Base-by-base conservation (phyloP, 2,329 filamentous ascomycete genomes). In the Triangularia verruculosa region DNA sequence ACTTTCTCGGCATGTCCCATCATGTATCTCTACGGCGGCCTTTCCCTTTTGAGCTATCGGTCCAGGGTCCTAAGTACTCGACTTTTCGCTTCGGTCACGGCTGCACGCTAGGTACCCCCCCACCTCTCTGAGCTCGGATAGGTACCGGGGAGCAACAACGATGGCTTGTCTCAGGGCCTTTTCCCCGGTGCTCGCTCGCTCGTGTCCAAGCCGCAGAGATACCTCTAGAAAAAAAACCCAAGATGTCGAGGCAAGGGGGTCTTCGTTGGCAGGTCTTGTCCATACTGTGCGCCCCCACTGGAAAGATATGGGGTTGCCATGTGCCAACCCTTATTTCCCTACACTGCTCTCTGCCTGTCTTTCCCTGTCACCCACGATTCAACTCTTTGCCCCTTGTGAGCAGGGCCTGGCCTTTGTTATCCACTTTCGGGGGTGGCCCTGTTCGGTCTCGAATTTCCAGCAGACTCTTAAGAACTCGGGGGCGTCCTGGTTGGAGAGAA, bases 1-100 rank as follows among this genome's bases (percentile, higher is more conserved):
- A 57, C 64, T 56, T 62, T 68, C 54, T 57, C 24, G 66, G 30
- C 64, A 57, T 67, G 69, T 69, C 64, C 64, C 67, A 65, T 62
- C 61, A 62, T 39, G 64, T 66, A 64, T 47, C 66, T 53, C 59
- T 52, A 53, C 65, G 54, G 53, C 43, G 60, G 56, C 62, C 52
- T 58, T 66, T 64, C 65, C 64, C 28, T 24, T 65, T 63, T 61
- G 52, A 55, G 63, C 34, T 61, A n/a, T 27, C 28, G 61, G 51
- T 27, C 61, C 68, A 60, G 60, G 64, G 56, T 51, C 24, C 60
- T 32, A 59, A 58, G 28, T 63, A 65, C 65, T 25, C 59, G 34
- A 60, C 39, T 55, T 24, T 30, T 25, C 53, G 39, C 34, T 53
- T 54, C 53, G 32, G 56, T 32, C 64, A 59, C 22, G 57, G 56